Base-by-base conservation (phyloP, 208 protist species). In the Tetramitus jugosus region DNA sequence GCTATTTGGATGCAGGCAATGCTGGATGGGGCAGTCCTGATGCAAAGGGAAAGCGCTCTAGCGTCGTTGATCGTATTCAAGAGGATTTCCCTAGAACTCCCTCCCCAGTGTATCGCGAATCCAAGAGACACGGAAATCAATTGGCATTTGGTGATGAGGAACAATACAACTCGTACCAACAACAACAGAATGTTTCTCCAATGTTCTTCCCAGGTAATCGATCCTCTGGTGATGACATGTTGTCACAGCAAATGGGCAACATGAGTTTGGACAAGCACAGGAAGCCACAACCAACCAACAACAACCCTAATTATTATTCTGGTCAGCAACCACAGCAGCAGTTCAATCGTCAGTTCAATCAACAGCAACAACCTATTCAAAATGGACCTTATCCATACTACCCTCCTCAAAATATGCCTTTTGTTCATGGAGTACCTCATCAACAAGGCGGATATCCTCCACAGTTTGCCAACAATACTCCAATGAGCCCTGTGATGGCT, bases 51-150 rank as follows among this genome's bases (percentile, higher is more conserved):
- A 14, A 14, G 4, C 4, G 45, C 40, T 40, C 2, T 39, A 26
- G 7, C 40, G 23, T 52, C 8, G 4, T 74, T 3, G 67, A 45
- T 74, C 17, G 23, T 17, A 74, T 74, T 39, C 67, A 74, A 74
- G 31, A 74, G 23, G 67, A 74, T n/a, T 53, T 74, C 26, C 67
- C 67, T 23, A 45, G 67, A 10, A 74, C 67, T 13, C 67, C 67
- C 14, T 53, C 40, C 26, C 42, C 67, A 26, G 39, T 74, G 17
- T 74, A 42, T n/a, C 35, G 56, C 26, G 1, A 35, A 35, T 31
- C 7, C 33, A 42, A 35, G 20, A 6, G 33, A 45, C 26, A 37
- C 13, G 23, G 26, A 20, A 33, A 65, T 7, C 0, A 33, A 62
- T 62, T 31, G 13, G n/a, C 8, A 62, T 62, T 8, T 29, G 35